A percentile compares a stretch with the other conserved stretches of the same genome.
Evolutionary conservation across 225 moss, liverwort and hornwort species (phyloP).

Genomic region (Polytrichum commune): DNA sequence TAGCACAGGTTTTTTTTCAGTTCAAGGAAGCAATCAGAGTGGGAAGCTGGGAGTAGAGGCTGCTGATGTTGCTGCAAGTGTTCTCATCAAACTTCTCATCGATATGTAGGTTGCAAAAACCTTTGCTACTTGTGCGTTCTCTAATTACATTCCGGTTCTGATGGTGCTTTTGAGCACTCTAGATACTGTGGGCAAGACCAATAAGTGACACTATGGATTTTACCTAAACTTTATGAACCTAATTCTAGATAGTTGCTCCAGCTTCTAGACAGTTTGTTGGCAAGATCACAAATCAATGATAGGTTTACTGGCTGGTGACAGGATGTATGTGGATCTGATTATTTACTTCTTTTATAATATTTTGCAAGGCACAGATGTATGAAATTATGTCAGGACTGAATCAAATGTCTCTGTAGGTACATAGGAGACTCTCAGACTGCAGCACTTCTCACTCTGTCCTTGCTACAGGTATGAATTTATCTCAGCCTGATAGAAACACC

Average conservation of each 20-base stretch:
- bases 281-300: no score
- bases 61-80: slow-evolving; percentile 97
- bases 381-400: background rate
- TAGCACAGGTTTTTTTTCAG: slow-evolving; percentile 54
- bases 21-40: slow-evolving; percentile 63
- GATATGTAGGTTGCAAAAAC: slow-evolving; percentile 78
- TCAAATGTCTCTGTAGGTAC: slow-evolving; percentile 59
- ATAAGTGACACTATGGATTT: no score
- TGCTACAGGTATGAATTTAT: slow-evolving; percentile 64
- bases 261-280: no score
- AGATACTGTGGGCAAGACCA: no score
- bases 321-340: background rate
- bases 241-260: no score
- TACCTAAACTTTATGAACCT: no score
- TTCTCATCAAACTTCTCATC: slow-evolving; percentile 96
- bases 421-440: slow-evolving; percentile 87
- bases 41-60: slow-evolving; percentile 81
- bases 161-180: no score
- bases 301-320: background rate
- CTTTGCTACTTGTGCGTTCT: background rate
- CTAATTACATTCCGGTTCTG: no score
- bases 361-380: no score
- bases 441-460: slow-evolving; percentile 85
- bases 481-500: no score
- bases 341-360: no score